phyloP scores from a whole-genome alignment of 2,329 filamentous ascomycete genomes.

The Venturia pyrina region DNA sequence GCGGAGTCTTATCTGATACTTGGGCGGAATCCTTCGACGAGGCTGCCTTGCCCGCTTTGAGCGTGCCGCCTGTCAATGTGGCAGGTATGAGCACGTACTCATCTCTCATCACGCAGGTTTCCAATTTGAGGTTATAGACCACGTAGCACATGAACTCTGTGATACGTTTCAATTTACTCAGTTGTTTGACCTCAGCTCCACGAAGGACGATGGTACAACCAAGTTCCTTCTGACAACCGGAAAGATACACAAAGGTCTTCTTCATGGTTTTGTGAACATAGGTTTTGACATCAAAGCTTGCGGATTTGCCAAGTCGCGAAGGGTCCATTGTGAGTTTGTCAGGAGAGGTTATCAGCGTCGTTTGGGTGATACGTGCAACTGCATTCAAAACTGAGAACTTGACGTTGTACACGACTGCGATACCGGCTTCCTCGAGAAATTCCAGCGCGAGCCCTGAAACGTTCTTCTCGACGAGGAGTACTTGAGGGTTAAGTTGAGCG shows the following conservation, averaged over 20 bases:
- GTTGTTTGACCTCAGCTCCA: slow-evolving; percentile 60
- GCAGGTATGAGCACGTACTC: slow-evolving; percentile 78
- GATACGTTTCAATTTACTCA: slow-evolving; percentile 79
- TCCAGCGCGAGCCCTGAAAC: slow-evolving; percentile 86
- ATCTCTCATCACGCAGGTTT: slow-evolving; percentile 88
- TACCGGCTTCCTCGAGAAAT: slow-evolving; percentile 76
- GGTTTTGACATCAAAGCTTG: slow-evolving; percentile 89
- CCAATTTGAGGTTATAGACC: slow-evolving; percentile 92
- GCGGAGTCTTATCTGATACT: background rate
- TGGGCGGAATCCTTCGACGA: background rate
- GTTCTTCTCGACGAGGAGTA: slow-evolving; percentile 85
- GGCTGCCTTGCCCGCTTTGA: slow-evolving; percentile 7
- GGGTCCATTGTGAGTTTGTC: slow-evolving; percentile 77
- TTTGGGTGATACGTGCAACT: slow-evolving; percentile 84
- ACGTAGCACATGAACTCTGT: slow-evolving; percentile 99
- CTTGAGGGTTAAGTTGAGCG: slow-evolving; percentile 69
- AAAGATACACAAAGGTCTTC: slow-evolving; percentile 93
- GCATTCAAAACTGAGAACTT: slow-evolving; percentile 93
- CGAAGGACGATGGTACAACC: slow-evolving; percentile 91
- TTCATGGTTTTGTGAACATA: slow-evolving; percentile 77
- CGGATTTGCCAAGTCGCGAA: slow-evolving; percentile 68
- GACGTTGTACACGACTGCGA: slow-evolving; percentile 92
- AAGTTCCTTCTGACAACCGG: slow-evolving; percentile 77
- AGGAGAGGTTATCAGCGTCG: slow-evolving; percentile 85
- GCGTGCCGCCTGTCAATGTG: slow-evolving; percentile 37